Evolutionary conservation across 345 rosid genomes (phyloP).

Genomic region (Theobroma cacao): DNA sequence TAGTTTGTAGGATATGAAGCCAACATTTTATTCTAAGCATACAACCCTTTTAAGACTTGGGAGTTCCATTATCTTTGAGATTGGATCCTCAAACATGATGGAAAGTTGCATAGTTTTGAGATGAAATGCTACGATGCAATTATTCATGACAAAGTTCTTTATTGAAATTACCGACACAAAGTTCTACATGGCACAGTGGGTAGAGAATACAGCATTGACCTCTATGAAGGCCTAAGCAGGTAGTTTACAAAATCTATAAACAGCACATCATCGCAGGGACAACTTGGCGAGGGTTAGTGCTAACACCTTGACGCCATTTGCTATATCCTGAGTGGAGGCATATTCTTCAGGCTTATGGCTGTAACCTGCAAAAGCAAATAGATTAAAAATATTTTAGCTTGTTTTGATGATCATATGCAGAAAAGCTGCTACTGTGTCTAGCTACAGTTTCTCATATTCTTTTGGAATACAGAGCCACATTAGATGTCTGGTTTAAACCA

Average conservation of each 20-base stretch:
- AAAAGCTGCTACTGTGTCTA: neutral
- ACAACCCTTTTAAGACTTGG: neutral
- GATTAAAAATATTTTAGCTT: neutral
- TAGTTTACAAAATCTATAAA: neutral
- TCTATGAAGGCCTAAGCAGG: neutral
- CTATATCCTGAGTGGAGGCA: constrained; percentile 60
- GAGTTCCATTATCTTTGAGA: neutral
- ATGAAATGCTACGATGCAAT: neutral
- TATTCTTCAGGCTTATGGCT: constrained; percentile 95
- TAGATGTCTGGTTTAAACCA: neutral
- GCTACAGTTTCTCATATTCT: neutral
- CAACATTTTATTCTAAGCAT: neutral
- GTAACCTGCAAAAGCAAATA: constrained; percentile 59
- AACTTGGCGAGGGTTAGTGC: constrained; percentile 76
- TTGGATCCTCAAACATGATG: neutral
- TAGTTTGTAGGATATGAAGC: no score
- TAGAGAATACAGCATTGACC: neutral
- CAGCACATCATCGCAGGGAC: constrained; percentile 35
- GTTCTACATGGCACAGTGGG: neutral
- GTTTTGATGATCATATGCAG: neutral
- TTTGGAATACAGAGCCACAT: neutral
- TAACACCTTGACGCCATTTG: constrained; percentile 79
- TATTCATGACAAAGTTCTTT: constrained; percentile 6
- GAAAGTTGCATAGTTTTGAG: neutral
- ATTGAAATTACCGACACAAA: neutral